Percentiles rank a stretch among this genome's conserved stretches.
These are phyloP conservation scores for Sarocladium oryzae DNA, from an alignment of 2,329 filamentous ascomycete genomes.

Conservation along the genomic window DNA sequence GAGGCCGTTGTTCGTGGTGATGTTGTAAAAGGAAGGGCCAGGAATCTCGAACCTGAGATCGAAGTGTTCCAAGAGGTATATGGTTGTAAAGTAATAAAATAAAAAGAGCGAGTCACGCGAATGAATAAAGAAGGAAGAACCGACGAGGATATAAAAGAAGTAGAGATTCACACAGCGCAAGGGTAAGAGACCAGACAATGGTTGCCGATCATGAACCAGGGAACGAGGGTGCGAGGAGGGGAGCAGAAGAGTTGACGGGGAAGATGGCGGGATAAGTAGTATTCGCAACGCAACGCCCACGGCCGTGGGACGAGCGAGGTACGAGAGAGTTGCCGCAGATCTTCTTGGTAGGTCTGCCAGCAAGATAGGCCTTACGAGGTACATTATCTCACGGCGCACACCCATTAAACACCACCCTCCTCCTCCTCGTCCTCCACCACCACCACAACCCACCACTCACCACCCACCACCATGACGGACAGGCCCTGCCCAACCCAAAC, in stretches of 20 bases:
- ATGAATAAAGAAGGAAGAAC: constrained; percentile 38
- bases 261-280: constrained; percentile 41
- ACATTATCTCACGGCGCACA: constrained; percentile 1
- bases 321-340: constrained; percentile 3
- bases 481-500: constrained; percentile 4
- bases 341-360: not conserved
- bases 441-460: not conserved
- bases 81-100: constrained; percentile 14
- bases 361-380: constrained; percentile 3
- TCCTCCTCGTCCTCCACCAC: no score
- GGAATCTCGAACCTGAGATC: constrained; percentile 25
- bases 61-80: constrained; percentile 30
- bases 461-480: not conserved
- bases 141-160: constrained; percentile 37
- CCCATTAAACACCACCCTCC: not conserved
- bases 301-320: constrained; percentile 7
- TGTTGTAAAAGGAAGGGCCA: constrained; percentile 36
- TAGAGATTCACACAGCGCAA: constrained; percentile 31
- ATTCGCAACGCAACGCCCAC: constrained; percentile 3
- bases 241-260: constrained; percentile 29
- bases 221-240: constrained; percentile 27
- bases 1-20: constrained; percentile 11
- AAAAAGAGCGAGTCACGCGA: constrained; percentile 35
- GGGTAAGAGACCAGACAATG: constrained; percentile 32
- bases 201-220: constrained; percentile 41